Conservation (phyloP, 495 filamentous ascomycete genomes). For the Aspergillus nanangensis region DNA sequence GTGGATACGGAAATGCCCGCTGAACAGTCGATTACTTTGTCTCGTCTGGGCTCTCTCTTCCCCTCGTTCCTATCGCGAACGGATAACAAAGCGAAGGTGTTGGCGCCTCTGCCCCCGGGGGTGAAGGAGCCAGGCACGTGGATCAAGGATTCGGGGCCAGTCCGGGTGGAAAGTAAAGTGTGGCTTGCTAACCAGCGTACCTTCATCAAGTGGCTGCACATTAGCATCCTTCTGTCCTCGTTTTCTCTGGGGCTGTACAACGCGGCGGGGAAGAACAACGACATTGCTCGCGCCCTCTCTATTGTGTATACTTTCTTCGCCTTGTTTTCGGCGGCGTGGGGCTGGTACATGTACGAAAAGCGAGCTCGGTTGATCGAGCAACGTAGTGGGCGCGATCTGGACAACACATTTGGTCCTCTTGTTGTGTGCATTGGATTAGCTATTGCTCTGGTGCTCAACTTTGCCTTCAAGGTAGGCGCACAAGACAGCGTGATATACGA, state of each 20-base stretch:
- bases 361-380: constrained; percentile 73
- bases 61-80: constrained; percentile 73
- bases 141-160: constrained; percentile 88
- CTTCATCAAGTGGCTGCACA: constrained; percentile 97
- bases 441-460: constrained; percentile 78
- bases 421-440: constrained; percentile 77
- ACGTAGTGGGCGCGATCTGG: constrained; percentile 87
- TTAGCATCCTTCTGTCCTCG: constrained; percentile 77
- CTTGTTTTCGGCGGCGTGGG: constrained; percentile 79
- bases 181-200: constrained; percentile 98
- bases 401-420: constrained; percentile 78
- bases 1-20: constrained; percentile 13
- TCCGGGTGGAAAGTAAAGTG: constrained; percentile 92
- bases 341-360: constrained; percentile 74
- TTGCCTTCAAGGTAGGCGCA: constrained; percentile 64
- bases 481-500: background rate
- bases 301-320: constrained; percentile 80
- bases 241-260: constrained; percentile 84
- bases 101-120: constrained; percentile 65
- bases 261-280: constrained; percentile 68
- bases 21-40: constrained; percentile 20
- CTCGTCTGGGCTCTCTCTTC: constrained; percentile 54
- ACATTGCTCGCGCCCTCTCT: constrained; percentile 68
- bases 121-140: constrained; percentile 76
- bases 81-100: constrained; percentile 43